Conservation (phyloP, 768 basidiomycete species). For the Leccinum pellstonianum region DNA sequence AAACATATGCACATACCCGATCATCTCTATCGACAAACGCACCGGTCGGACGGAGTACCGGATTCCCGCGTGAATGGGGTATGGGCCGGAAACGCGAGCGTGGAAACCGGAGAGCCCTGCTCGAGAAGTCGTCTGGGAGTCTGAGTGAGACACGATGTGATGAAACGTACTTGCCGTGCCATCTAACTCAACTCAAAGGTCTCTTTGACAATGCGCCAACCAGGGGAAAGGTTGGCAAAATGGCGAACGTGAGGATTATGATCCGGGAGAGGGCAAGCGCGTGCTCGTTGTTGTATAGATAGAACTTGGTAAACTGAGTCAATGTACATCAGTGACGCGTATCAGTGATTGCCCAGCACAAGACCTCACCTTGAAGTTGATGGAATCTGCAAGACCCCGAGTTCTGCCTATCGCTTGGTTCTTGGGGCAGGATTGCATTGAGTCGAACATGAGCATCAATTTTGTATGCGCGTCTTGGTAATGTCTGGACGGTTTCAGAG, state of each 20-base stretch:
- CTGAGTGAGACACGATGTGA: not conserved
- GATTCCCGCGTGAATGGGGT: too few species aligned
- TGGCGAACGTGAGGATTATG: slow-evolving; percentile 83
- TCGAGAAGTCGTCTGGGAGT: slow-evolving; percentile 76
- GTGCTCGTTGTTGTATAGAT: slow-evolving; percentile 88
- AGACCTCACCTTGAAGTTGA: too few species aligned
- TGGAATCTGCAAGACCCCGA: too few species aligned
- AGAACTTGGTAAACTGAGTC: slow-evolving; percentile 25
- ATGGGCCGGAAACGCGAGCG: slow-evolving; percentile 52
- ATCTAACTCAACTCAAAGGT: slow-evolving; percentile 99
- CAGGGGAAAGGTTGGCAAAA: slow-evolving; percentile 82
- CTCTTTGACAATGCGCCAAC: slow-evolving; percentile 96
- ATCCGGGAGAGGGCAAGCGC: slow-evolving; percentile 70
- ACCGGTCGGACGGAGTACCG: slow-evolving; percentile 25
- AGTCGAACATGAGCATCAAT: too few species aligned
- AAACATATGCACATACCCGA: slow-evolving; percentile 51
- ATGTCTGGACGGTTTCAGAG: too few species aligned
- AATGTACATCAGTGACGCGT: too few species aligned
- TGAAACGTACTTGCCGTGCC: slow-evolving; percentile 71
- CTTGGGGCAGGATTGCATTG: too few species aligned
- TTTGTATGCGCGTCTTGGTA: too few species aligned
- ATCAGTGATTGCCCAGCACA: too few species aligned
- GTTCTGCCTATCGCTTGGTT: too few species aligned
- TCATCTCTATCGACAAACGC: slow-evolving; percentile 76
- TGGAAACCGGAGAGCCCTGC: slow-evolving; percentile 60